These are phyloP conservation scores for Hammondia hammondi DNA, from an alignment of 169 alveolate species.

Conservation along the genomic window DNA sequence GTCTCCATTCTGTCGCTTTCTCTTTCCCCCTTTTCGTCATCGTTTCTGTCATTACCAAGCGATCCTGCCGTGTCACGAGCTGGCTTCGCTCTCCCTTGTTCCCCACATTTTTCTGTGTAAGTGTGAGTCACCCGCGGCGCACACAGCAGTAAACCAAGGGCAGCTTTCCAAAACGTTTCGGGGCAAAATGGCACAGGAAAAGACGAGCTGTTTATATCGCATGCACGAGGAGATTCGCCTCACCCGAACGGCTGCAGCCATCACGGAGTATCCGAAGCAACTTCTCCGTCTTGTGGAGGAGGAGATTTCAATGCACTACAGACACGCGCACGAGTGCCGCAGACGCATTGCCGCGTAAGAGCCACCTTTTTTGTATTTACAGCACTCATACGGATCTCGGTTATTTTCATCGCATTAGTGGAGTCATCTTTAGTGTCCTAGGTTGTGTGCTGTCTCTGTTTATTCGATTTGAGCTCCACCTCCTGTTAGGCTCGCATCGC, in stretches of 20 bases:
- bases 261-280: slow-evolving; percentile 53
- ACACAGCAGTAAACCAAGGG: too few species aligned
- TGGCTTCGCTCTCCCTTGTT: background rate
- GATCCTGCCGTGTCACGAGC: background rate
- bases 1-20: too few species aligned
- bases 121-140: too few species aligned
- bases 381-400: too few species aligned
- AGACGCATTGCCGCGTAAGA: slow-evolving; percentile 21
- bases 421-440: too few species aligned
- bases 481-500: too few species aligned
- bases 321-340: slow-evolving; percentile 19
- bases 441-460: too few species aligned
- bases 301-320: slow-evolving; percentile 36
- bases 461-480: too few species aligned
- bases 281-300: slow-evolving; percentile 43
- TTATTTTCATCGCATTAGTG: too few species aligned
- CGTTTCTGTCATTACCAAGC: background rate
- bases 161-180: background rate
- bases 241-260: slow-evolving; percentile 23
- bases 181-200: background rate
- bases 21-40: too few species aligned
- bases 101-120: background rate
- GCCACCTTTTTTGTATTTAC: background rate
- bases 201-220: slow-evolving; percentile 19
- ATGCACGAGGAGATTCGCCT: slow-evolving; percentile 51